These are phyloP conservation scores for Stropharia rugosoannulata DNA, from an alignment of 768 basidiomycete species.

Conservation along the genomic window DNA sequence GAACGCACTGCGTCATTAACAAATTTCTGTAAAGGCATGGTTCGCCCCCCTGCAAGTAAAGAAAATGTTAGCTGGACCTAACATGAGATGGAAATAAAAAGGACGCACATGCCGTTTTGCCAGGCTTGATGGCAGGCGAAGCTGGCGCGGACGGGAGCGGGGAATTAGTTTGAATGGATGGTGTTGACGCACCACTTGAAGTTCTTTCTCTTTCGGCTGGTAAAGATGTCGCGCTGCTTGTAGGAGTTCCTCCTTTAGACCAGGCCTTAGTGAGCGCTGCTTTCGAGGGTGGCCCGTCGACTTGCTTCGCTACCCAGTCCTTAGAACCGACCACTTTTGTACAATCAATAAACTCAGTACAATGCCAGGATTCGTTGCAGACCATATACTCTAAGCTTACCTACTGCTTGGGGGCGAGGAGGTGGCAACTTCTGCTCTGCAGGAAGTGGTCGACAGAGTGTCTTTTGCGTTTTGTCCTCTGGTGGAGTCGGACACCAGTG, in stretches of 20 bases:
- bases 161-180: background rate
- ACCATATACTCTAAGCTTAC: constrained; percentile 14
- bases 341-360: background rate
- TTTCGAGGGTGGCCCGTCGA: constrained; percentile 9
- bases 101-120: constrained; percentile 1
- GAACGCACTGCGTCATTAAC: constrained; percentile 1
- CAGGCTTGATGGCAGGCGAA: background rate
- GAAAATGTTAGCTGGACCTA: background rate
- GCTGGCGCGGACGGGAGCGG: background rate
- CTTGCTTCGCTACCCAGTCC: constrained; percentile 29
- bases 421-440: constrained; percentile 30
- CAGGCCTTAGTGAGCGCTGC: constrained; percentile 18
- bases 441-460: constrained; percentile 45
- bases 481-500: constrained; percentile 38
- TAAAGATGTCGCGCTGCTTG: background rate
- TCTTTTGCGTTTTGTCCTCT: constrained; percentile 43
- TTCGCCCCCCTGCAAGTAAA: constrained; percentile 18
- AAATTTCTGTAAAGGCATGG: constrained; percentile 14
- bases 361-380: background rate
- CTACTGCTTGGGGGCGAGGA: constrained; percentile 20
- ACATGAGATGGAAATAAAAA: background rate
- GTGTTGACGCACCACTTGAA: background rate
- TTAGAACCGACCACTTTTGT: constrained; percentile 37
- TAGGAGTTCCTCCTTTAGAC: constrained; percentile 2
- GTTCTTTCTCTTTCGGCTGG: background rate